Conservation (phyloP, 208 protist species). For the Angomonas ambiguus region DNA sequence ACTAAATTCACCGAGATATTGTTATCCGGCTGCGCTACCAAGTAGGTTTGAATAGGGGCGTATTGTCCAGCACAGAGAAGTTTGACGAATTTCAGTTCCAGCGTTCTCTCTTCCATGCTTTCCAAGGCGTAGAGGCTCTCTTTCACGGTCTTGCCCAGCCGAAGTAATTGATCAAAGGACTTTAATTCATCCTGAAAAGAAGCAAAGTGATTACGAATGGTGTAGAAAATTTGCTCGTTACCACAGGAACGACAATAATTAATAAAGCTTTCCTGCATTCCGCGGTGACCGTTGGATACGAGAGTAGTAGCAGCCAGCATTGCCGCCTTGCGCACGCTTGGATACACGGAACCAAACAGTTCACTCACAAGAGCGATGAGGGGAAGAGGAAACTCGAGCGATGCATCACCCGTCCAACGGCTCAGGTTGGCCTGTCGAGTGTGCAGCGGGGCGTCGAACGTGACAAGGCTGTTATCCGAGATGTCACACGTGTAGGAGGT, state of each 20-base stretch:
- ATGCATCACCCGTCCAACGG: slow-evolving; percentile 26
- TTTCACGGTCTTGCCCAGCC: slow-evolving; percentile 19
- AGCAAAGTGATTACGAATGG: slow-evolving; percentile 36
- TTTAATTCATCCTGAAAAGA: slow-evolving; percentile 21
- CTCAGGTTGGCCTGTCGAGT: slow-evolving; percentile 32
- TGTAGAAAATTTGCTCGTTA: slow-evolving; percentile 40
- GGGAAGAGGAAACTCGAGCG: slow-evolving; percentile 33
- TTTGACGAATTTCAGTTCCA: slow-evolving; percentile 55
- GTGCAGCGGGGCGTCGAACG: slow-evolving; percentile 18
- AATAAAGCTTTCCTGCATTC: slow-evolving; percentile 48
- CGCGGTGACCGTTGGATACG: slow-evolving; percentile 28
- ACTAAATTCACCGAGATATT: slow-evolving; percentile 56
- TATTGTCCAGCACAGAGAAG: slow-evolving; percentile 65
- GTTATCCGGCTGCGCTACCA: slow-evolving; percentile 54
- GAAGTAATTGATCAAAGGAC: slow-evolving; percentile 15
- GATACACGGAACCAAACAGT: slow-evolving; percentile 26
- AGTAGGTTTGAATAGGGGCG: slow-evolving; percentile 47
- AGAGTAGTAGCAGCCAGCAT: slow-evolving; percentile 28
- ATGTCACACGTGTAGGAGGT: slow-evolving; percentile 13
- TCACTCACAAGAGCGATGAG: slow-evolving; percentile 33
- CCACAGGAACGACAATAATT: slow-evolving; percentile 27
- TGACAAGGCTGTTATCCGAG: slow-evolving; percentile 6
- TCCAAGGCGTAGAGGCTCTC: slow-evolving; percentile 24
- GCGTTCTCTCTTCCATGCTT: slow-evolving; percentile 19
- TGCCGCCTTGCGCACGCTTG: slow-evolving; percentile 26